phyloP scores from a whole-genome alignment of 257 asterid genomes.

The Ehretia macrophylla region DNA sequence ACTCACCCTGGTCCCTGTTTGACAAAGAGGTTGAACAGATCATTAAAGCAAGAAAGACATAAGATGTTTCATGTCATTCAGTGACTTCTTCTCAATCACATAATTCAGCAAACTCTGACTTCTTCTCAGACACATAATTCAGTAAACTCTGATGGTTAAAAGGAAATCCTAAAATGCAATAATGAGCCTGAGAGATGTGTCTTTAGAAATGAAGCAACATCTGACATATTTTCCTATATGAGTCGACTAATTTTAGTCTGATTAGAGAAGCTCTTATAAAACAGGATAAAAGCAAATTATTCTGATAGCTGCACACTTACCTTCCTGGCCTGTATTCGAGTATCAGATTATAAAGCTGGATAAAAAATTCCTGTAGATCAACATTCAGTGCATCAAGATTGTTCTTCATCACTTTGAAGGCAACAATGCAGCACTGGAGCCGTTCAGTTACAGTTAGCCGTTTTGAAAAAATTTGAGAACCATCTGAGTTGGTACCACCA shows the following conservation, averaged over 20 bases:
- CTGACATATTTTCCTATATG: too few relatives aligned
- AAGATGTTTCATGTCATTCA: not conserved
- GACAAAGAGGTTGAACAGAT: slow-evolving; percentile 7
- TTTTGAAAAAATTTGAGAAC: slow-evolving; percentile 36
- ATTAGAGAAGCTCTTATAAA: not conserved
- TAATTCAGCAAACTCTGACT: too few relatives aligned
- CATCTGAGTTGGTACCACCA: slow-evolving; percentile 35
- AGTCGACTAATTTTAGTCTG: too few relatives aligned
- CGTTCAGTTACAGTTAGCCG: slow-evolving; percentile 69
- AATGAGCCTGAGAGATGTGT: not conserved
- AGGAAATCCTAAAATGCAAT: too few relatives aligned
- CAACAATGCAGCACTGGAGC: slow-evolving; percentile 86
- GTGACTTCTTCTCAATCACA: too few relatives aligned
- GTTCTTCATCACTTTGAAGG: slow-evolving; percentile 87
- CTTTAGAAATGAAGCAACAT: not conserved
- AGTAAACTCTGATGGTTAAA: too few relatives aligned
- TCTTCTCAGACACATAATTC: too few relatives aligned
- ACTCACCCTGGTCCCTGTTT: slow-evolving; percentile 81
- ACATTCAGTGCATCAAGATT: slow-evolving; percentile 92
- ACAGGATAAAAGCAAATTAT: slow-evolving; percentile 3
- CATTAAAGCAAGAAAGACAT: not conserved
- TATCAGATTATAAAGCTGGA: slow-evolving; percentile 75
- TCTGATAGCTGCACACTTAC: slow-evolving; percentile 25
- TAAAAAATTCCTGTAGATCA: slow-evolving; percentile 84
- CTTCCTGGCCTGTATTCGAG: slow-evolving; percentile 92